Evolutionary conservation across 1,284 basidiomycete species (phyloP).

Genomic region (Gomphus bonarii): DNA sequence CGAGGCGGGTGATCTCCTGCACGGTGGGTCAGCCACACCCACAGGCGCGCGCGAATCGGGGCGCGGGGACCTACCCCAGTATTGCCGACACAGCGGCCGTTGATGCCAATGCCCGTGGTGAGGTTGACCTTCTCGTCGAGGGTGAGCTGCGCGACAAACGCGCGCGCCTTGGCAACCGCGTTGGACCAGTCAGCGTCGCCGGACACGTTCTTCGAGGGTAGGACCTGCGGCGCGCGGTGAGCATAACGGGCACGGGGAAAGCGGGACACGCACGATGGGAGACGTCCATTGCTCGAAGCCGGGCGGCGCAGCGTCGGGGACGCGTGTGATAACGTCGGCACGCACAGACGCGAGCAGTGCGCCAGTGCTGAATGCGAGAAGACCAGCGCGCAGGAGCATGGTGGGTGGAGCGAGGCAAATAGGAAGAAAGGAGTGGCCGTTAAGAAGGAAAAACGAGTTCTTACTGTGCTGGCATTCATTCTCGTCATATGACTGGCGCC

Average conservation of each 20-base stretch:
- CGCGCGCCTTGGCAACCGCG: constrained; percentile 38
- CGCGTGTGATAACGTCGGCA: constrained; percentile 8
- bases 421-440: no score
- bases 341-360: neutral
- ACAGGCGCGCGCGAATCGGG: neutral
- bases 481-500: no score
- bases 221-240: neutral
- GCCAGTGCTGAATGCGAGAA: neutral
- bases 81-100: constrained; percentile 57
- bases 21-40: neutral
- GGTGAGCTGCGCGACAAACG: constrained; percentile 27
- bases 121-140: constrained; percentile 44
- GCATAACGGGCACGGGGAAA: neutral
- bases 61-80: constrained; percentile 23
- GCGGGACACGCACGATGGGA: neutral
- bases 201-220: constrained; percentile 3
- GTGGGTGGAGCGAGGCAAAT: neutral
- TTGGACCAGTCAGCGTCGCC: constrained; percentile 25
- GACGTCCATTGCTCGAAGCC: constrained; percentile 9
- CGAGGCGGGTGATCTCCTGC: constrained; percentile 20
- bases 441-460: no score
- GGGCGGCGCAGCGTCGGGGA: constrained; percentile 7
- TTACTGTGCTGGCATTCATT: no score
- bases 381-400: neutral
- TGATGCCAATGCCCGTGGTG: constrained; percentile 40